phyloP scores from a whole-genome alignment of 2,329 filamentous ascomycete genomes.

The Diaporthe sp. region DNA sequence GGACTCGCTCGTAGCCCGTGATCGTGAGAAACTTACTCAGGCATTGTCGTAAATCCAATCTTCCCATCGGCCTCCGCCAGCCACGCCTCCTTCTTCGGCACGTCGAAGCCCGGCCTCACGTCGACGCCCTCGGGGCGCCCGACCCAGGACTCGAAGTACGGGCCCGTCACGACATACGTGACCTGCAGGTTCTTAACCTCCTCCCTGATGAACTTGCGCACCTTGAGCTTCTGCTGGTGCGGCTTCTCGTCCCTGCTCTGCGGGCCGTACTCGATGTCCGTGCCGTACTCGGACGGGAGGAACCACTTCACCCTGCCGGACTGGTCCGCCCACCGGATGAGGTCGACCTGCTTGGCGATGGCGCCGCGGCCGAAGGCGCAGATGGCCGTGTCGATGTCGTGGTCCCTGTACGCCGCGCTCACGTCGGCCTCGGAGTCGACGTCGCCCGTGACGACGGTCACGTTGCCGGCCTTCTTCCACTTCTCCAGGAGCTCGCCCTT shows the following conservation, averaged over 20 bases:
- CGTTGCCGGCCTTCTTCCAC: conserved; percentile 60
- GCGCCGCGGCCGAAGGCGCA: conserved; percentile 74
- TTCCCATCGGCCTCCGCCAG: conserved; percentile 72
- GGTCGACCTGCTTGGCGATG: conserved; percentile 70
- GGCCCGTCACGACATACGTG: conserved; percentile 78
- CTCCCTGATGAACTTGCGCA: conserved; percentile 71
- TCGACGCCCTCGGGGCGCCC: conserved; percentile 51
- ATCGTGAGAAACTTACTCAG: conserved; percentile 67
- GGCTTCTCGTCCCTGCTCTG: conserved; percentile 71
- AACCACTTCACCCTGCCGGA: conserved; percentile 70
- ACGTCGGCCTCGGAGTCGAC: conserved; percentile 65
- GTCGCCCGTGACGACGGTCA: conserved; percentile 69
- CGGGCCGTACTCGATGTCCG: conserved; percentile 72
- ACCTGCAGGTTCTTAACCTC: conserved; percentile 67
- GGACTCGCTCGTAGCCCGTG: neutral
- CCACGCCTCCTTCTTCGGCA: conserved; percentile 66
- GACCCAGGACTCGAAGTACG: conserved; percentile 75
- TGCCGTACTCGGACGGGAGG: conserved; percentile 77
- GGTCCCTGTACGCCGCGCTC: conserved; percentile 65
- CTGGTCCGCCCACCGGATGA: conserved; percentile 71
- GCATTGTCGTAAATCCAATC: conserved; percentile 78
- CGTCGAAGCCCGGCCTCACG: conserved; percentile 69
- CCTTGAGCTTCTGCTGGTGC: conserved; percentile 77
- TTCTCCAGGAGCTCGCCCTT: conserved; percentile 61
- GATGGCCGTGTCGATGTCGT: conserved; percentile 73